A percentile compares a stretch with the other conserved stretches of the same genome.
Evolutionary conservation across 306 rosid species (phyloP).

Genomic region (Parietaria judaica): DNA sequence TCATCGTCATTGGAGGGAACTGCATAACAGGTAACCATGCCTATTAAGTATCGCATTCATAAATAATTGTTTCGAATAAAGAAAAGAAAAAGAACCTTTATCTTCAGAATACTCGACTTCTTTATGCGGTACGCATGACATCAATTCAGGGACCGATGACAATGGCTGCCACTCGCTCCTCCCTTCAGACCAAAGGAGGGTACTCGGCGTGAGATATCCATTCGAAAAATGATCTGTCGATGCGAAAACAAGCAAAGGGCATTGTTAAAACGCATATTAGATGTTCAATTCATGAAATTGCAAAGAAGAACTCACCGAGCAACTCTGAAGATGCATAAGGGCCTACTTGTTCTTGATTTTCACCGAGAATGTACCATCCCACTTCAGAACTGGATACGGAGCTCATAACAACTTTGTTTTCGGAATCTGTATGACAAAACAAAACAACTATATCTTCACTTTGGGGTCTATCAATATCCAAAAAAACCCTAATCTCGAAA

Average conservation of each 20-base stretch:
- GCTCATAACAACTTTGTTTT: constrained; percentile 17
- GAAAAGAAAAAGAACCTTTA: constrained; percentile 27
- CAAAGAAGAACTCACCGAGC: constrained; percentile 49
- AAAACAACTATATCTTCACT: too few species aligned
- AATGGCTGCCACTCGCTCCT: constrained; percentile 75
- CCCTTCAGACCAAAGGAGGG: constrained; percentile 87
- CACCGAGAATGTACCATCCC: constrained; percentile 84
- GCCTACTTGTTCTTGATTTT: constrained; percentile 70
- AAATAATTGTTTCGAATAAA: not conserved
- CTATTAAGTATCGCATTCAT: constrained; percentile 19
- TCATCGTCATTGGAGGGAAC: constrained; percentile 41
- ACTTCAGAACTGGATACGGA: constrained; percentile 26
- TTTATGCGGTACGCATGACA: constrained; percentile 32
- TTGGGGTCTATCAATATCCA: too few species aligned
- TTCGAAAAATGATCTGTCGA: constrained; percentile 79
- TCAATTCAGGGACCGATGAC: constrained; percentile 54
- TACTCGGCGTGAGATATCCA: constrained; percentile 57
- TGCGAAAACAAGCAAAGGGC: constrained; percentile 36
- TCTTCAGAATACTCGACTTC: constrained; percentile 24
- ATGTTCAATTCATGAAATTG: constrained; percentile 31
- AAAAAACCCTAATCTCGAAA: too few species aligned
- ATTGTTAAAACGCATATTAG: constrained; percentile 35
- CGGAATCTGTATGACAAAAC: constrained; percentile 22
- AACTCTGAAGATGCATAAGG: constrained; percentile 77
- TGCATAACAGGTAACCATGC: constrained; percentile 24